These are phyloP conservation scores for Plasmopara halstedii DNA, from an alignment of 352 stramenopile genomes.

Conservation along the genomic window DNA sequence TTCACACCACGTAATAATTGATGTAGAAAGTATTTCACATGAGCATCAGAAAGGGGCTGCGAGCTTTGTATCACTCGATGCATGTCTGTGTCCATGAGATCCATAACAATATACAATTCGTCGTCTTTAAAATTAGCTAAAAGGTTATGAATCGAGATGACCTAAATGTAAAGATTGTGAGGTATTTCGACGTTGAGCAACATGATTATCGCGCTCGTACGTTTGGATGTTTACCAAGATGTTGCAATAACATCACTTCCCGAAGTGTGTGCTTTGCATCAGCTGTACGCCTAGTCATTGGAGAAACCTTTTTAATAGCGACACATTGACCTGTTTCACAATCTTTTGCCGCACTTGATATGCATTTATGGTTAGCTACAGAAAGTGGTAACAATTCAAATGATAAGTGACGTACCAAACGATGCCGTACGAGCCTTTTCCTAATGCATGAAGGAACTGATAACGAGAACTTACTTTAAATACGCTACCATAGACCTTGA, in stretches of 20 bases:
- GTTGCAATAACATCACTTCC: conserved; percentile 82
- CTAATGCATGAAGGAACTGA: conserved; percentile 80
- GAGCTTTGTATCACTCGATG: conserved; percentile 84
- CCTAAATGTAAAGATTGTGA: conserved; percentile 20
- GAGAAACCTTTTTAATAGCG: conserved; percentile 89
- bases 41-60: conserved; percentile 57
- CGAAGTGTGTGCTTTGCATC: conserved; percentile 86
- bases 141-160: conserved; percentile 78
- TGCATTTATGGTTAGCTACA: neutral
- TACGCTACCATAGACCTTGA: conserved; percentile 75
- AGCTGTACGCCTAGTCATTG: conserved; percentile 73
- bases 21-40: conserved; percentile 89
- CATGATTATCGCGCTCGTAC: conserved; percentile 16
- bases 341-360: conserved; percentile 62
- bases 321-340: conserved; percentile 60
- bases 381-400: neutral
- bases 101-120: conserved; percentile 94
- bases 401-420: conserved; percentile 50
- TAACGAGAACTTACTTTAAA: conserved; percentile 84
- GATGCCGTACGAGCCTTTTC: conserved; percentile 89
- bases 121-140: conserved; percentile 85
- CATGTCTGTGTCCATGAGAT: conserved; percentile 92
- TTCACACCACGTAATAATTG: conserved; percentile 85
- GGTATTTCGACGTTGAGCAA: neutral
- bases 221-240: conserved; percentile 83